Percentiles rank a stretch among this genome's conserved stretches.
These are phyloP conservation scores for Chaetoceros tenuissimus DNA, from an alignment of 108 stramenopile genomes.

Conservation along the genomic window DNA sequence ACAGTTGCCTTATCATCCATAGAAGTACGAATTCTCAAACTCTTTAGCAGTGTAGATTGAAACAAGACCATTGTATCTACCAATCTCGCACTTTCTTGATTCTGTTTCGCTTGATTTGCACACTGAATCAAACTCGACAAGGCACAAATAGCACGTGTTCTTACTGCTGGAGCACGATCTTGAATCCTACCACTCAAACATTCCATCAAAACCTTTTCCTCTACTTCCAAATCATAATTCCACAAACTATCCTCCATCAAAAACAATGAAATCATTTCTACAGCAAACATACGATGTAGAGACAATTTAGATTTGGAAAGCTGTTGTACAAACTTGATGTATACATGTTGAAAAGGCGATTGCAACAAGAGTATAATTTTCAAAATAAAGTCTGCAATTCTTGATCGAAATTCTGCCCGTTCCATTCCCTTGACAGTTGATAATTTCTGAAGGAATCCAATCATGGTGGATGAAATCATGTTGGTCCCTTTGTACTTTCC, in stretches of 20 bases:
- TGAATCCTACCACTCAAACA: constrained; percentile 31
- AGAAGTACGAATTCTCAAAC: constrained; percentile 46
- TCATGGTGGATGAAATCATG: too few species aligned
- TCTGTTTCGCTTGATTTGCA: constrained; percentile 4
- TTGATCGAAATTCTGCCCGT: constrained; percentile 35
- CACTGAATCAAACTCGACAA: constrained; percentile 7
- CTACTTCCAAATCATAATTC: constrained; percentile 17
- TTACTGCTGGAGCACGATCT: constrained; percentile 65
- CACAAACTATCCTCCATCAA: constrained; percentile 52
- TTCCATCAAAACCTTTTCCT: constrained; percentile 4
- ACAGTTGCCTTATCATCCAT: constrained; percentile 67
- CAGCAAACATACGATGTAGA: constrained; percentile 56
- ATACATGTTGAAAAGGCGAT: constrained; percentile 29
- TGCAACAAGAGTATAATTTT: constrained; percentile 37
- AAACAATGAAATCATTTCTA: constrained; percentile 53
- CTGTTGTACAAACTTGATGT: constrained; percentile 49
- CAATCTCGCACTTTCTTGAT: constrained; percentile 9
- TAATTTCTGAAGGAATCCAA: constrained; percentile 70
- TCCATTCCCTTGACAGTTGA: constrained; percentile 59
- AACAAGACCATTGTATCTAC: constrained; percentile 24
- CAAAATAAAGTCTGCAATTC: constrained; percentile 26
- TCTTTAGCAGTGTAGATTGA: constrained; percentile 19
- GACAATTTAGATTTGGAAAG: constrained; percentile 65
- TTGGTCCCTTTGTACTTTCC: constrained; percentile 35
- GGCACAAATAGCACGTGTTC: constrained; percentile 54